Conservation (phyloP, 805 yeast genomes). For the Clavispora fructus region DNA sequence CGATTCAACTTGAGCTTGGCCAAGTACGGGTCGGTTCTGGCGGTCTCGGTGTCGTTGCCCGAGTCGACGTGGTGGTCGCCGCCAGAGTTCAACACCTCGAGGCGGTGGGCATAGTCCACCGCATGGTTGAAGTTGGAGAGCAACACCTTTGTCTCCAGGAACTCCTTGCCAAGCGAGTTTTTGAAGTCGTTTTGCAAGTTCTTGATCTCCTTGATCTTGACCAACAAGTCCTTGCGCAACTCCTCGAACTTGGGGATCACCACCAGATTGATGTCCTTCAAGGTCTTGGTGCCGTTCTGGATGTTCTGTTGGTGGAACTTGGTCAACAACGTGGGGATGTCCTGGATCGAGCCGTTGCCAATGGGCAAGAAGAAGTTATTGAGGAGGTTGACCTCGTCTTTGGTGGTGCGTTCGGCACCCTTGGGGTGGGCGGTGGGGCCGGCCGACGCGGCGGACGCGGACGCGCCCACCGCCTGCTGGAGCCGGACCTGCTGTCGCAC, state of each 20-base stretch:
- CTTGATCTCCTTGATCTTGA: conserved; percentile 84
- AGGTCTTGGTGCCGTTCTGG: conserved; percentile 34
- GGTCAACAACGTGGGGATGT: conserved; percentile 66
- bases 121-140: conserved; percentile 53
- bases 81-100: conserved; percentile 19
- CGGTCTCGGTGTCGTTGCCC: conserved; percentile 15
- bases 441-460: conserved; percentile 4
- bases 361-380: conserved; percentile 62
- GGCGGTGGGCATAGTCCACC: conserved; percentile 54
- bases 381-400: conserved; percentile 27
- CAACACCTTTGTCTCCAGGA: conserved; percentile 29
- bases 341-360: conserved; percentile 79
- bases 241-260: conserved; percentile 53
- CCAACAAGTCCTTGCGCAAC: conserved; percentile 63
- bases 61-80: conserved; percentile 10
- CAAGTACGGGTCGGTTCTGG: conserved; percentile 76
- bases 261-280: conserved; percentile 44
- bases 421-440: conserved; percentile 9
- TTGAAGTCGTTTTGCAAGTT: conserved; percentile 80
- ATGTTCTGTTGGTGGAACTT: conserved; percentile 42
- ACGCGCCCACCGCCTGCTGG: conserved; percentile 57
- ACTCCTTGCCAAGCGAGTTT: conserved; percentile 63
- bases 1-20: conserved; percentile 67
- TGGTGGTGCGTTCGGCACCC: conserved; percentile 12
- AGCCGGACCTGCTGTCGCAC: conserved; percentile 76